Evolutionary conservation across 495 filamentous ascomycete species (phyloP).

Genomic region (Peziza echinospora): DNA sequence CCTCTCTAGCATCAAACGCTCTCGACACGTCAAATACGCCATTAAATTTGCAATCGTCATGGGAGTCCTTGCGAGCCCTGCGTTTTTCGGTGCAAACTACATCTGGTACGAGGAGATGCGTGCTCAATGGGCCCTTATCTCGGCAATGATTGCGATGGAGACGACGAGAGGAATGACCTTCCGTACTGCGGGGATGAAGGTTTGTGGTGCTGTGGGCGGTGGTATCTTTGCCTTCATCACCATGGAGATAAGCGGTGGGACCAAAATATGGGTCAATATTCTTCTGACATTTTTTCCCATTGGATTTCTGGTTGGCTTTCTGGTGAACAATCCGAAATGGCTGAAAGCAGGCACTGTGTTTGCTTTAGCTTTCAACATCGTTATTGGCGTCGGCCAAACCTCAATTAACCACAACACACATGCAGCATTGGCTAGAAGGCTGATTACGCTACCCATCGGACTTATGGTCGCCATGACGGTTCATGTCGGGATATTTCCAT

Average conservation of each 20-base stretch:
- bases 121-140: constrained; percentile 17
- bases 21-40: constrained; percentile 17
- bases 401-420: constrained; percentile 10
- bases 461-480: constrained; percentile 13
- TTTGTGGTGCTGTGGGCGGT: constrained; percentile 12
- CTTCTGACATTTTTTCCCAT: neutral
- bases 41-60: constrained; percentile 18
- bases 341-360: constrained; percentile 14
- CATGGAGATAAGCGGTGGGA: constrained; percentile 7
- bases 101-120: constrained; percentile 16
- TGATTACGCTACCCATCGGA: constrained; percentile 15
- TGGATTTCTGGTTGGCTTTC: constrained; percentile 8
- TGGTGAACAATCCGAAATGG: constrained; percentile 8
- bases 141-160: constrained; percentile 18
- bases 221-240: constrained; percentile 12
- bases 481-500: constrained; percentile 15
- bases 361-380: constrained; percentile 17
- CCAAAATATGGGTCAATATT: too few species aligned
- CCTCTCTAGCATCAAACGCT: constrained; percentile 9
- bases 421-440: constrained; percentile 11
- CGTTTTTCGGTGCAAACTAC: constrained; percentile 12
- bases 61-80: constrained; percentile 15
- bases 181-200: constrained; percentile 18
- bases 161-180: constrained; percentile 20
- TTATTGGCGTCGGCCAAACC: constrained; percentile 16